Conservation (phyloP, 768 basidiomycete species). For the Mycena kentingensis region DNA sequence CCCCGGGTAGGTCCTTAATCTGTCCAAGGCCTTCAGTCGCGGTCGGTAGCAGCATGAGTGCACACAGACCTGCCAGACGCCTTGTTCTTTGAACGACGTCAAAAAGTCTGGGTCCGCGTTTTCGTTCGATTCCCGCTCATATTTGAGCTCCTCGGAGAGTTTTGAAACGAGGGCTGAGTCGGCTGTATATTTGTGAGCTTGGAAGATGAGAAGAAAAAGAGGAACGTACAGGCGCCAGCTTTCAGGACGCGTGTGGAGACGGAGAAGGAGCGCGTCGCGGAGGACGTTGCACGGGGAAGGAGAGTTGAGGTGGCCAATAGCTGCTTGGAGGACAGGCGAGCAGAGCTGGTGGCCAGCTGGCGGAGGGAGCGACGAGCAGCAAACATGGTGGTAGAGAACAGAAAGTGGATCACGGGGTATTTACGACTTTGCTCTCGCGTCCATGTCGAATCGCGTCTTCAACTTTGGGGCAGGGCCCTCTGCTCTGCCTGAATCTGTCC, state of each 20-base stretch:
- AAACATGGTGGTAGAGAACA: conserved; percentile 49
- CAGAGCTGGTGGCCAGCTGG: conserved; percentile 50
- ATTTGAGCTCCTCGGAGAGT: conserved; percentile 80
- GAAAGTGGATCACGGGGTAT: background rate
- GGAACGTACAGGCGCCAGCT: conserved; percentile 18
- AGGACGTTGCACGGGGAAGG: conserved; percentile 23
- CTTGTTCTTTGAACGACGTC: conserved; percentile 68
- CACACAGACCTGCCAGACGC: conserved; percentile 73
- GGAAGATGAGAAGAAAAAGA: background rate
- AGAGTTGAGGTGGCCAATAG: conserved; percentile 28
- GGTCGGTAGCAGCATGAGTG: background rate
- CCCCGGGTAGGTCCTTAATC: conserved; percentile 70
- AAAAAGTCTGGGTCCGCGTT: conserved; percentile 70
- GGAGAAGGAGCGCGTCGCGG: conserved; percentile 44
- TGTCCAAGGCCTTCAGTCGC: conserved; percentile 27
- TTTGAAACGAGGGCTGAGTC: conserved; percentile 77
- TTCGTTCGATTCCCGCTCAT: conserved; percentile 67
- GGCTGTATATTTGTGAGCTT: conserved; percentile 43
- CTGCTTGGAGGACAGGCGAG: conserved; percentile 39
- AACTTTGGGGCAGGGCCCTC: conserved; percentile 98
- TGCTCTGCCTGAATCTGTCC: conserved; percentile 82
- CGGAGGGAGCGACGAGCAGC: conserved; percentile 57
- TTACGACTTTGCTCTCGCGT: conserved; percentile 8
- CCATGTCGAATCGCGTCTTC: conserved; percentile 58
- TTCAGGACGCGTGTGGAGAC: conserved; percentile 36